These are phyloP conservation scores for Phytopythium ostracodes DNA, from an alignment of 352 stramenopile genomes.

Conservation along the genomic window DNA sequence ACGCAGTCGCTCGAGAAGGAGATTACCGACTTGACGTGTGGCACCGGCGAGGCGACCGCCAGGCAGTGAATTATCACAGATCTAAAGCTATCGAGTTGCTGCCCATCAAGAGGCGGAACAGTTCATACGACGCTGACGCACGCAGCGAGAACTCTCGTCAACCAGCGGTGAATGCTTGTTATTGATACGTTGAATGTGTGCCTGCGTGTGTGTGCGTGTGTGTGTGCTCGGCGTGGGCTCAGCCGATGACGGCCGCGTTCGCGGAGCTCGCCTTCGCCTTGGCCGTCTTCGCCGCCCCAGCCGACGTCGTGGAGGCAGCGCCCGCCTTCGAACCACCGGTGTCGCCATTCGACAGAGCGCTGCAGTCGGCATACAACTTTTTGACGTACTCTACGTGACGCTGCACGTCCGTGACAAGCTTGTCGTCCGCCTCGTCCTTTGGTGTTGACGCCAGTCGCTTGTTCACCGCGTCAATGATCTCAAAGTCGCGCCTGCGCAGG, in stretches of 20 bases:
- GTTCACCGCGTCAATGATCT: constrained; percentile 34
- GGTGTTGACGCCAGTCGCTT: constrained; percentile 18
- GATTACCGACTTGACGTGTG: constrained; percentile 58
- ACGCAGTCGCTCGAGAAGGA: constrained; percentile 70
- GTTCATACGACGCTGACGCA: too few relatives aligned
- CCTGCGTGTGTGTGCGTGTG: too few relatives aligned
- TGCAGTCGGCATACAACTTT: constrained; percentile 35
- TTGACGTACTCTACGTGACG: constrained; percentile 63
- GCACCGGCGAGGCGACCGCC: constrained; percentile 3
- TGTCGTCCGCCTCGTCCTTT: constrained; percentile 22
- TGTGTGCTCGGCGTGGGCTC: too few relatives aligned
- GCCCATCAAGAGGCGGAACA: background rate
- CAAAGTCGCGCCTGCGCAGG: constrained; percentile 44
- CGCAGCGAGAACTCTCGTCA: background rate
- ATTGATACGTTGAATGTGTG: background rate
- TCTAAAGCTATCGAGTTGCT: background rate
- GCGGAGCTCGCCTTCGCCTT: background rate
- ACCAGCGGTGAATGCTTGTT: background rate
- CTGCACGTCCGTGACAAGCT: constrained; percentile 45
- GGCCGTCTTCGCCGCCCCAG: background rate
- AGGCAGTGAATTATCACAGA: background rate
- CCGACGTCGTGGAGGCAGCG: background rate
- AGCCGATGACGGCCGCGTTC: constrained; percentile 2
- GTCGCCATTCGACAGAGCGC: background rate
- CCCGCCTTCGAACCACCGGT: background rate